Evolutionary conservation across 257 asterid genomes (phyloP).

Genomic region (Scutellaria minor): DNA sequence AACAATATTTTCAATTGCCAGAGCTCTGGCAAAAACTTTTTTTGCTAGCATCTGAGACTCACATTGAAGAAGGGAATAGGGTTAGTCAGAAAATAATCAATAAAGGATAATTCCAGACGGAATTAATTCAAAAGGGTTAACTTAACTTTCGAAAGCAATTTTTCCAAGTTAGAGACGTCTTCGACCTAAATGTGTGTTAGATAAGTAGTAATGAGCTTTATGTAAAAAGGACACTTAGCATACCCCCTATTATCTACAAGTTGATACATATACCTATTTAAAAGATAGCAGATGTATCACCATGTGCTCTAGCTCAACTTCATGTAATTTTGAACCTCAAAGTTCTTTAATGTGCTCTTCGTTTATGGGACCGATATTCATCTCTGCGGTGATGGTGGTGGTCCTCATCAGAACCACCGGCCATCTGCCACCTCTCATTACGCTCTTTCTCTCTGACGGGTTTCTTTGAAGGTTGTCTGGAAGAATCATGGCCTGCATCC

Average conservation of each 20-base stretch:
- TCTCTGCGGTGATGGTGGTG: slow-evolving; percentile 27
- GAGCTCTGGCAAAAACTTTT: slow-evolving; percentile 62
- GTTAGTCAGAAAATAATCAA: slow-evolving; percentile 47
- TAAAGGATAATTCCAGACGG: slow-evolving; percentile 40
- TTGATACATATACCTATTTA: slow-evolving; percentile 55
- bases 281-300: slow-evolving; percentile 47
- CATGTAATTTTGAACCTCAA: slow-evolving; percentile 49
- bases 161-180: slow-evolving; percentile 43
- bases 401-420: slow-evolving; percentile 36
- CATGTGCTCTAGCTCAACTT: slow-evolving; percentile 40
- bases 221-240: slow-evolving; percentile 37
- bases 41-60: slow-evolving; percentile 70
- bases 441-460: slow-evolving; percentile 35
- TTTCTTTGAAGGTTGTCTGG: slow-evolving; percentile 40
- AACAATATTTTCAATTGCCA: slow-evolving; percentile 58
- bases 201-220: slow-evolving; percentile 35
- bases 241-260: slow-evolving; percentile 45
- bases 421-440: slow-evolving; percentile 40
- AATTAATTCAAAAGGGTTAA: slow-evolving; percentile 21
- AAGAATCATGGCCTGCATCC: slow-evolving; percentile 39
- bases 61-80: slow-evolving; percentile 60
- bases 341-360: slow-evolving; percentile 49
- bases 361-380: slow-evolving; percentile 43
- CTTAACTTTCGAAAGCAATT: slow-evolving; percentile 46
- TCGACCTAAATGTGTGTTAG: slow-evolving; percentile 45